These are phyloP conservation scores for Millerozyma acaciae DNA, from an alignment of 805 yeast genomes.

Conservation along the genomic window DNA sequence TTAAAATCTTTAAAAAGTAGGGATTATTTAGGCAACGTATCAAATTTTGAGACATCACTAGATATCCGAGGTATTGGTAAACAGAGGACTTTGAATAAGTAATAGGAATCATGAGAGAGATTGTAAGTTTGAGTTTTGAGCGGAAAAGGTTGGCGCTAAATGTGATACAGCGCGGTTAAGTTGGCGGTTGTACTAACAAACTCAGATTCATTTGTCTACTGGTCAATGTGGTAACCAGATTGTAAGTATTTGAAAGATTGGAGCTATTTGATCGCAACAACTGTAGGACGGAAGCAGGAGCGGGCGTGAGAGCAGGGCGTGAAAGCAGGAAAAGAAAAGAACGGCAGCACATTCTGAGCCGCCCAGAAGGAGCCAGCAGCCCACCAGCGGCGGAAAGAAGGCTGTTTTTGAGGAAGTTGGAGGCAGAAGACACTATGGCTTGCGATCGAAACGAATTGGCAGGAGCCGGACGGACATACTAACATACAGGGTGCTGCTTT, in stretches of 20 bases:
- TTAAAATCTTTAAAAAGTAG: neutral
- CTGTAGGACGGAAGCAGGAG: too few species aligned
- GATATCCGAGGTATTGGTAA: neutral
- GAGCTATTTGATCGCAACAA: too few species aligned
- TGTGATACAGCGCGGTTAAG: constrained; percentile 3
- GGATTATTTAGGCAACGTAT: neutral
- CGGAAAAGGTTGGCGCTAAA: constrained; percentile 1
- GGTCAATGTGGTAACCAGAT: constrained; percentile 99
- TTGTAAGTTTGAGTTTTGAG: constrained; percentile 14
- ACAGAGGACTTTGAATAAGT: neutral
- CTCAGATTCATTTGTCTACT: constrained; percentile 86
- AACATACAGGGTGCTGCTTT: constrained; percentile 73
- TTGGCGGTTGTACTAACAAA: constrained; percentile 7
- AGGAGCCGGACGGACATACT: neutral
- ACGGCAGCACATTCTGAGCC: too few species aligned
- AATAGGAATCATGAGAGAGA: constrained; percentile 18
- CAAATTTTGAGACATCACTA: neutral
- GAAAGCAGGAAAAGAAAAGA: too few species aligned
- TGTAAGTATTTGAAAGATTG: constrained; percentile 40
- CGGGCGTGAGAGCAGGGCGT: too few species aligned
- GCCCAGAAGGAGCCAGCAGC: too few species aligned
- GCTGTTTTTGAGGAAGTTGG: too few species aligned
- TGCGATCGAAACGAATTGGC: neutral
- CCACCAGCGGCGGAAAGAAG: too few species aligned
- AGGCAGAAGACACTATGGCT: too few species aligned